Evolutionary conservation across 192 early-diverging fungal genomes (phyloP).

Genomic region (Paraglomus brasilianum): DNA sequence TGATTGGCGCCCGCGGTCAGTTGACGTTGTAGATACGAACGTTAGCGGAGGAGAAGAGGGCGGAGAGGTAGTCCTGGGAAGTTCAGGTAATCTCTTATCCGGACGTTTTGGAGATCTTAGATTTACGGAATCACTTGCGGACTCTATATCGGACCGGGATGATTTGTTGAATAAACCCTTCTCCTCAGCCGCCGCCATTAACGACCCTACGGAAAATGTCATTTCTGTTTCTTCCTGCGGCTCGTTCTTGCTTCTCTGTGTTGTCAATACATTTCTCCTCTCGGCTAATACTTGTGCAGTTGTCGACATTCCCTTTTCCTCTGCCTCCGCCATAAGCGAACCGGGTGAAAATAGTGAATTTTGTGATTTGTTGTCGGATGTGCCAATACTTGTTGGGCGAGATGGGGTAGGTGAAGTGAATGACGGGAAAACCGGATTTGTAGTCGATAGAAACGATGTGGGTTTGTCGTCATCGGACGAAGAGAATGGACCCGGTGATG

Average conservation of each 20-base stretch:
- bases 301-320: background rate
- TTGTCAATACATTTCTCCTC: background rate
- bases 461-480: no score
- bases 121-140: conserved; percentile 22
- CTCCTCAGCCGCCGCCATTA: background rate
- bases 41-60: no score
- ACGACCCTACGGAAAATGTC: background rate
- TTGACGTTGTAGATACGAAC: conserved; percentile 5
- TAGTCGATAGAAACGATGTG: no score
- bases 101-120: conserved; percentile 27
- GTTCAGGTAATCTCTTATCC: conserved; percentile 31
- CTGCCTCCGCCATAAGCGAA: background rate
- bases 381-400: background rate
- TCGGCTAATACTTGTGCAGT: background rate
- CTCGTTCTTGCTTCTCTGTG: background rate
- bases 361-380: background rate
- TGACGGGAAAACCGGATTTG: no score
- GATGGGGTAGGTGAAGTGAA: no score
- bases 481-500: no score
- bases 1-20: conserved; percentile 24
- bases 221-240: background rate
- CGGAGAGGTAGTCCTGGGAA: conserved; percentile 11
- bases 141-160: background rate
- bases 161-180: conserved; percentile 5
- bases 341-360: background rate